Percentiles rank a stretch among this genome's conserved stretches.
Conservation (phyloP, 345 rosid species). For the Heritiera fomes region DNA sequence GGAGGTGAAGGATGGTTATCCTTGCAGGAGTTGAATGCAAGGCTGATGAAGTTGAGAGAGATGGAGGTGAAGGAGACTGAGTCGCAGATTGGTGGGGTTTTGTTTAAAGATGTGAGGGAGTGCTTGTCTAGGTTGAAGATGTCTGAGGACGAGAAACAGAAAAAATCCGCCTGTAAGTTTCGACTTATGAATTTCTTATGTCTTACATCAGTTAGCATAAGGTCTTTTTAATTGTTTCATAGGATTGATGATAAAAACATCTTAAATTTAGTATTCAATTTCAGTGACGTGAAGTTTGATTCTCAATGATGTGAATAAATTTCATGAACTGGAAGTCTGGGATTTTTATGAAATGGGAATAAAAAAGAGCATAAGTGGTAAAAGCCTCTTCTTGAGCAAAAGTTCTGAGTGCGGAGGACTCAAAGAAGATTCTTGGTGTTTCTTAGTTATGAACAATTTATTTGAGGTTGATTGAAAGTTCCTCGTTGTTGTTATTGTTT, state of each 20-base stretch:
- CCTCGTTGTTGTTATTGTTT: background rate
- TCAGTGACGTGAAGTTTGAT: too few relatives aligned
- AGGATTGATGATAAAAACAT: too few relatives aligned
- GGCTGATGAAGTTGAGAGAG: constrained; percentile 63
- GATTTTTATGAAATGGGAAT: too few relatives aligned
- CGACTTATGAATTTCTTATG: background rate
- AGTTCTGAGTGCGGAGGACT: background rate
- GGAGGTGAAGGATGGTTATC: constrained; percentile 56
- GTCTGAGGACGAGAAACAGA: constrained; percentile 26
- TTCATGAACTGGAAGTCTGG: too few relatives aligned
- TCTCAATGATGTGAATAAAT: too few relatives aligned
- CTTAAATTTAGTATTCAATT: too few relatives aligned
- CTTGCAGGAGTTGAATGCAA: constrained; percentile 66
- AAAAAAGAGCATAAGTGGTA: background rate
- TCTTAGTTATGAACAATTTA: background rate
- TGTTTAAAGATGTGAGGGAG: constrained; percentile 30
- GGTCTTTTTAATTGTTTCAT: too few relatives aligned
- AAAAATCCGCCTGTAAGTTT: constrained; percentile 38
- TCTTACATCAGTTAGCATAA: background rate
- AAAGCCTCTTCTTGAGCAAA: background rate
- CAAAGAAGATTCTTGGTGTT: background rate
- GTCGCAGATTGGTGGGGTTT: background rate
- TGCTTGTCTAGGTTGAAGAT: constrained; percentile 16
- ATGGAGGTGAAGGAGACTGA: constrained; percentile 49
- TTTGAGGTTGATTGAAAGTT: background rate